Evolutionary conservation across 345 rosid genomes (phyloP).

Genomic region (Microthlaspi erraticum): DNA sequence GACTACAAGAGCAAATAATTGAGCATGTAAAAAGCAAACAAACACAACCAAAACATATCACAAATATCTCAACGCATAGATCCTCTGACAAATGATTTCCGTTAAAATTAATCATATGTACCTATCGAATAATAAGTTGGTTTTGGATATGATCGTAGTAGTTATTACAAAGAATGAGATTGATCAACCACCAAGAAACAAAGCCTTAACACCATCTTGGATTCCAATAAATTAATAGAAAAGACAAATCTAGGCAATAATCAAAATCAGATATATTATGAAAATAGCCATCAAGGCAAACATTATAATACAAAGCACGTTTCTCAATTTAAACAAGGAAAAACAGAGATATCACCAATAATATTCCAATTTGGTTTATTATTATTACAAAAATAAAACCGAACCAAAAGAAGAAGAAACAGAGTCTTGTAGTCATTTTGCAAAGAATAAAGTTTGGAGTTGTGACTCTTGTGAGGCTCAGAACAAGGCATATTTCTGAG

Average conservation of each 20-base stretch:
- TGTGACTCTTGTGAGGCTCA: slow-evolving; percentile 33
- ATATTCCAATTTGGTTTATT: slow-evolving; percentile 22
- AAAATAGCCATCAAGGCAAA: slow-evolving; percentile 15
- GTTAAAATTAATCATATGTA: slow-evolving; percentile 7
- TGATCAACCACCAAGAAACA: slow-evolving; percentile 35
- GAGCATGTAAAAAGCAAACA: slow-evolving; percentile 2
- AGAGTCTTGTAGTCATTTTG: neutral
- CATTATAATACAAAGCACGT: slow-evolving; percentile 1
- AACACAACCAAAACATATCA: neutral
- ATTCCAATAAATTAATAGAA: slow-evolving; percentile 1
- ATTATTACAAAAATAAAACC: slow-evolving; percentile 36
- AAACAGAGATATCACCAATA: slow-evolving; percentile 18
- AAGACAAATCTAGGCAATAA: slow-evolving; percentile 4
- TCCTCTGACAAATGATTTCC: neutral
- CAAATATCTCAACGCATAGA: neutral
- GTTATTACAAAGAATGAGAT: slow-evolving; percentile 37
- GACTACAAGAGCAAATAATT: too few species aligned
- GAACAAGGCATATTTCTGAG: slow-evolving; percentile 69
- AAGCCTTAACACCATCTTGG: neutral
- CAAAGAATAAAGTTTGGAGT: slow-evolving; percentile 31
- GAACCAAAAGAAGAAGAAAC: slow-evolving; percentile 16
- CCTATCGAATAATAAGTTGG: slow-evolving; percentile 22
- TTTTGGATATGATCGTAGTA: slow-evolving; percentile 16
- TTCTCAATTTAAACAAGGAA: slow-evolving; percentile 9
- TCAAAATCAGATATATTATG: neutral